Evolutionary conservation across 2,329 filamentous ascomycete genomes (phyloP), one percentile per base, ranked within the genome.

Genomic region (Talaromyces sp.): DNA sequence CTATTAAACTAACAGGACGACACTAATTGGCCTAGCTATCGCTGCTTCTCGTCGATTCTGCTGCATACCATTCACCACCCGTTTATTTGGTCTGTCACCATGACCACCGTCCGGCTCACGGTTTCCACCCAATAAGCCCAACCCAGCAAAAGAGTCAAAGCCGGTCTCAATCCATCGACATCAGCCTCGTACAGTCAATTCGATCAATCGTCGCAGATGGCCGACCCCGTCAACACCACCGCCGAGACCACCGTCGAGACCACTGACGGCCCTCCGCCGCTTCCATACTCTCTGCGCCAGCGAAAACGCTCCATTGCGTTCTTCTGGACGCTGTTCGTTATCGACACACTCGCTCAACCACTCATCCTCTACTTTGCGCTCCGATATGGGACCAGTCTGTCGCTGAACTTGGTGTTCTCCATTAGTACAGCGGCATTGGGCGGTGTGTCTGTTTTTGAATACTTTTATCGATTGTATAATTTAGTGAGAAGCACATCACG

Each of bases 291-390:
- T 24, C 73, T 87, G 48, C 80, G 79, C 58, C 75, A 80, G 9
- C 77, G 86, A 52, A 86, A 85, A 71, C 82, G 81, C 74, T 78
- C 81, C 39, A 87, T 88, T 67, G 76, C 81, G 43, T 75, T 85
- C 67, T 88, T 88, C 76, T 88, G 86, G 86, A 77, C 77, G 0
- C 72, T 88, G 47, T 85, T 88, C 64, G 72, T 88, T 24, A 70
- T 88, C 65, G 86, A 88, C 75, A 85, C 82, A 60, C 77, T 87
- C 66, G 82, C 78, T 64, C 84, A 87, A 75, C 86, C 86, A 19
- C 79, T 88, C 65, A 82, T 79, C 3, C 78, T 88, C 2, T 88
- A 88, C 75, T 88, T 85, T 77, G 79, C 82, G 58, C 77, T 88
- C 43, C 87, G 84, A 83, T 87, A 87, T 68, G 80, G 79, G 67